Evolutionary conservation across 2,329 filamentous ascomycete species (phyloP).

Genomic region (Penicillium freii): DNA sequence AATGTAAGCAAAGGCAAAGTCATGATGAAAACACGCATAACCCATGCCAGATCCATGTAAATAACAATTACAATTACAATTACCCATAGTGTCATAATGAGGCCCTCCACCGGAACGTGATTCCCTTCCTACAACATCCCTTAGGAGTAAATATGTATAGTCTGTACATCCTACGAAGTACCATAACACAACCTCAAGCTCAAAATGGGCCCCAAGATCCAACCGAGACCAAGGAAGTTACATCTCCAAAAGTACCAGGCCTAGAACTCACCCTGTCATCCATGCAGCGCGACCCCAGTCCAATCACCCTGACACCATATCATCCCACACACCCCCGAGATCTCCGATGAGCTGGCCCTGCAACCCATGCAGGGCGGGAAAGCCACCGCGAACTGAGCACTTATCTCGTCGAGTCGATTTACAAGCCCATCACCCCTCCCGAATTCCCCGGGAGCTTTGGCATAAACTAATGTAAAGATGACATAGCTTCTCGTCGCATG

Average conservation of each 20-base stretch:
- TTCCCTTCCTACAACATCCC: neutral
- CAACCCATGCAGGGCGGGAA: neutral
- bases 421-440: constrained; percentile 16
- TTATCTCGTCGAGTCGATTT: constrained; percentile 20
- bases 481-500: constrained; percentile 19
- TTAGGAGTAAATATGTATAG: neutral
- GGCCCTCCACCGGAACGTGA: constrained; percentile 5
- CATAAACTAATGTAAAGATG: constrained; percentile 21
- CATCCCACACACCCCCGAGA: neutral
- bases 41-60: neutral
- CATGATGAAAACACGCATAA: constrained; percentile 20
- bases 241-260: neutral
- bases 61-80: neutral
- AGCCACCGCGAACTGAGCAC: constrained; percentile 21
- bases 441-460: constrained; percentile 13
- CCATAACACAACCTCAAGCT: neutral
- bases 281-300: neutral
- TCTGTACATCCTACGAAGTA: neutral
- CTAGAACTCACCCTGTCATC: constrained; percentile 1
- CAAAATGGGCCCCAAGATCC: neutral
- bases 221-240: neutral
- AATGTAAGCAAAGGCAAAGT: neutral
- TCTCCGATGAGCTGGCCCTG: constrained; percentile 6
- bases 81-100: constrained; percentile 21
- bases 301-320: neutral